Base-by-base conservation (phyloP, 2,329 filamentous ascomycete species). In the Cladophialophora exuberans region DNA sequence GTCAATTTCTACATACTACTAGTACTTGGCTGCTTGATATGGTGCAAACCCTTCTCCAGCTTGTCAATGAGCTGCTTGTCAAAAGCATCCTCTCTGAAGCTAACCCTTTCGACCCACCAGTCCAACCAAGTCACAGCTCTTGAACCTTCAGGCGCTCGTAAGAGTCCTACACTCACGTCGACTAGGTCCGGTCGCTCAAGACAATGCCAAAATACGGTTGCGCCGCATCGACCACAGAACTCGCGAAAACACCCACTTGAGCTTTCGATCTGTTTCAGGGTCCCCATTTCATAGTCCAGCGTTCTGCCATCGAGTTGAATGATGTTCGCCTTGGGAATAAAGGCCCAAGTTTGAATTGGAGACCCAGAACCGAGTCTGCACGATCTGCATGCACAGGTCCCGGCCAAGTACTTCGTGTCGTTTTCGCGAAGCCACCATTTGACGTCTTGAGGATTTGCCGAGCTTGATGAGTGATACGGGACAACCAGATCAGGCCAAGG, bases 281-380 rank as follows among this genome's bases (percentile, higher is more conserved):
- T 78, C 0, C 74, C 75, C 22, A 69, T 63, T 0, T 71, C 65
- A 2, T 78, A 70, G 9, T 62, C 56, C 4, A 75, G 56, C 1
- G 69, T 63, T 17, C 64, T 64, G 13, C 70, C 64, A 47, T 58
- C 46, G 10, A 23, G n/a, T 23, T 61, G 58, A 5, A 56, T 11
- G n/a, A 61, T 51, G 43, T 87, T 85, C 2, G 72, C 69, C 22
- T 76, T 74, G 0, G 84, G 83, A 1, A 88, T 71, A 64, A 88
- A 89, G 0, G 83, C 77, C 86, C 86, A 89, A 0, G 79, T 72
- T 62, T 86, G 80, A 43, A 88, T 79, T 52, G 87, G 84, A 57
- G 83, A 85, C 2, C 85, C 85, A 1, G 80, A 79, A 1, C 72
- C 70, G 3, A 84, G 72, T 6, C 85, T 81, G 66, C 87, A 90